Evolutionary conservation across 1,284 basidiomycete species (phyloP).

Genomic region (Ceratobasidium sp.): DNA sequence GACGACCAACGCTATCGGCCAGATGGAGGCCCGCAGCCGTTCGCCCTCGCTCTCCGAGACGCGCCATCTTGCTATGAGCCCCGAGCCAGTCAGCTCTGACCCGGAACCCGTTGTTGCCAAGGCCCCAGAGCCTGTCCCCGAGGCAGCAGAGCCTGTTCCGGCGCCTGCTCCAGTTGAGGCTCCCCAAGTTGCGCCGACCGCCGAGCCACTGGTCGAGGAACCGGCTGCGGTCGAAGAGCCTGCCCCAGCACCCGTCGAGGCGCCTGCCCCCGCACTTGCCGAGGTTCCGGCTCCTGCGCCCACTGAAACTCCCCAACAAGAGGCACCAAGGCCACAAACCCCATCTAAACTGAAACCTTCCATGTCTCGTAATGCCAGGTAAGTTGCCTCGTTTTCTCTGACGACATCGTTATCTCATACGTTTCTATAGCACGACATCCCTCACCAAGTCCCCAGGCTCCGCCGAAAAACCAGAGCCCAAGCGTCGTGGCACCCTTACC

Average conservation of each 20-base stretch:
- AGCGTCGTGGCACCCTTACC: conserved; percentile 30
- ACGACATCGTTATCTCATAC: conserved; percentile 35
- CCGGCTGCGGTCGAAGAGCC: conserved; percentile 1
- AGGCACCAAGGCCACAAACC: conserved; percentile 9
- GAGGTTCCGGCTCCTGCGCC: not conserved
- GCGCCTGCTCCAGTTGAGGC: not conserved
- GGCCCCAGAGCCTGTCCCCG: not conserved
- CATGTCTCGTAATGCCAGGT: conserved; percentile 34
- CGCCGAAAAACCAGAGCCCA: conserved; percentile 30
- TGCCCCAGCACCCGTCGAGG: not conserved
- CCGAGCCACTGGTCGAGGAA: not conserved
- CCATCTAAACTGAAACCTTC: conserved; percentile 13
- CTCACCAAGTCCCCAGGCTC: conserved; percentile 18
- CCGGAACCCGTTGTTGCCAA: not conserved
- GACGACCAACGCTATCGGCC: conserved; percentile 10
- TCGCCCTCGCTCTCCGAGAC: conserved; percentile 16
- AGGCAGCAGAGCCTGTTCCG: not conserved
- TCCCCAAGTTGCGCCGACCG: not conserved
- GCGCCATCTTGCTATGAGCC: conserved; percentile 21
- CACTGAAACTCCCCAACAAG: conserved; percentile 2
- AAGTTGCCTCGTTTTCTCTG: conserved; percentile 26
- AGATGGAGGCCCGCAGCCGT: conserved; percentile 11
- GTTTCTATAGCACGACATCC: conserved; percentile 15
- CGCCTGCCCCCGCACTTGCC: not conserved
- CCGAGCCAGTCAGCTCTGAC: conserved; percentile 12